Base-by-base conservation (phyloP, 2,329 filamentous ascomycete species). In the Aspergillus cejpii region DNA sequence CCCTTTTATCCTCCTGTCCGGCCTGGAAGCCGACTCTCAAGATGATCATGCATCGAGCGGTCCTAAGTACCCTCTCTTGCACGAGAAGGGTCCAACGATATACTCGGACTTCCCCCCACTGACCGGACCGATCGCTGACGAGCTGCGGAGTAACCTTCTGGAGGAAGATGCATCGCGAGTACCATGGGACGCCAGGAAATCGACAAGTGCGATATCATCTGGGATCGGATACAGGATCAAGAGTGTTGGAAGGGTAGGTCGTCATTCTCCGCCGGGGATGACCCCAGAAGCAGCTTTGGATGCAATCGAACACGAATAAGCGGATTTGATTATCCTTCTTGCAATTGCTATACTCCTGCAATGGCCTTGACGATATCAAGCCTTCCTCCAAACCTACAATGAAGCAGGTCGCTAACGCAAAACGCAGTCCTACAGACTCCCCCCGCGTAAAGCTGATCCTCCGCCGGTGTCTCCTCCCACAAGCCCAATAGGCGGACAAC, bases 1-100 rank as follows among this genome's bases (percentile, higher is more conserved):
- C 58, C 91, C 91, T 27, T 77, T 95, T 45, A 71, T 97, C 49
- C 74, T 94, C 37, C 78, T 94, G 26, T 88, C 88, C 28, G 92
- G 91, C 10, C 76, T 96, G 26, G 75, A 69, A 61, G 62, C 62
- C 54, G 57, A 51, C 6, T 57, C 47, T 36, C 69, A 66, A 57
- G 62, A 58, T 40, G 59, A 61, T 4, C 27, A 50, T n/a, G 53
- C 58, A 20, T 54, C 37, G 26, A 42, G 43, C 11, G 38, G 73
- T 53, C 61, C 72, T 53, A 65, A 72, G 37, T 73, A 76, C 53
- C 70, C 70, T 37, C 74, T 74, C 41, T 73, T 84, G 31, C 58
- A 54, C 12, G 74, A 78, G 57, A 78, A 79, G 47, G 79, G 77
- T 15, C 74, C 79, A 31, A 72, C 79, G 46, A 76, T 94, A 55